Conservation (phyloP, 176 grass and related monocot genomes). For the Raddia guianensis region DNA sequence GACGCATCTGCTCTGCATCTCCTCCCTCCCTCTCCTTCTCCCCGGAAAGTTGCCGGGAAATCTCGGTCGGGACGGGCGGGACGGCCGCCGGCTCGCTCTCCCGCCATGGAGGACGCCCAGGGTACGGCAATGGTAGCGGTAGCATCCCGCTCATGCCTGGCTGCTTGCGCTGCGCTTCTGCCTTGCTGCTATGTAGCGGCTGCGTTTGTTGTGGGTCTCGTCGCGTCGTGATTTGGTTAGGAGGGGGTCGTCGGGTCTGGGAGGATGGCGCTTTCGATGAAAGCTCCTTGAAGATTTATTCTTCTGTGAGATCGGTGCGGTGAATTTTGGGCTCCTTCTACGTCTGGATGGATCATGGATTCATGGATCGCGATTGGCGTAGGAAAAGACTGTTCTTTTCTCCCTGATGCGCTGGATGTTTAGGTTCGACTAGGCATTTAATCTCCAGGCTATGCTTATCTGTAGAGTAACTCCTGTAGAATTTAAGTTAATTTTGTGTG, state of each 20-base stretch:
- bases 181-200: not conserved
- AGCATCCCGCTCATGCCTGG: no score
- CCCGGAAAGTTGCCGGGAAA: not conserved
- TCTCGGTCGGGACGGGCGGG: not conserved
- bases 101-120: conserved; percentile 73
- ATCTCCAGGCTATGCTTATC: not conserved
- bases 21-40: not conserved
- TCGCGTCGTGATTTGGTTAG: not conserved
- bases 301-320: not conserved
- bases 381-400: not conserved
- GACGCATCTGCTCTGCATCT: not conserved
- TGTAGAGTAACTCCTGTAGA: not conserved
- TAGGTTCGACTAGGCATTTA: not conserved
- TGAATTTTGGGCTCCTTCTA: not conserved
- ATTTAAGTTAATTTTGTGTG: not conserved
- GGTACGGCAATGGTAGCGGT: conserved; percentile 38
- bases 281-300: not conserved
- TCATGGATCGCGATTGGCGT: not conserved
- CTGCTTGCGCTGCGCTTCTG: not conserved
- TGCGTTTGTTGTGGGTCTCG: not conserved
- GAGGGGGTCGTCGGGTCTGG: not conserved
- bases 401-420: not conserved
- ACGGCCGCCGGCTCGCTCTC: not conserved
- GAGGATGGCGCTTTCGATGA: not conserved
- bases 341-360: no score